Percentiles rank a stretch among this genome's conserved stretches.
These are phyloP conservation scores for Inosperma sp. DNA, from an alignment of 768 basidiomycete genomes.

Conservation along the genomic window DNA sequence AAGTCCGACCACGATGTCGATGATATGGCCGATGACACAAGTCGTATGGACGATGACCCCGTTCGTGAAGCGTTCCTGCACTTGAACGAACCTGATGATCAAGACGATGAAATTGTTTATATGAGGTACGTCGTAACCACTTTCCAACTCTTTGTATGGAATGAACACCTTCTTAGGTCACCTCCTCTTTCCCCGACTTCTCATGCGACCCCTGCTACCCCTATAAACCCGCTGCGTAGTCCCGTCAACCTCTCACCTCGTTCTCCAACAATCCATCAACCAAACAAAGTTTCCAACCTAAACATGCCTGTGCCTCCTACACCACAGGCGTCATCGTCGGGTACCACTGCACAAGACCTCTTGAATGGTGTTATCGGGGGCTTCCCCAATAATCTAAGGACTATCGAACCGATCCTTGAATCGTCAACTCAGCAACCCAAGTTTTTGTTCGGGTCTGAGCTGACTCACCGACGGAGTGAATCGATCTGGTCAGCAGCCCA, in stretches of 20 bases:
- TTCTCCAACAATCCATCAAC: slow-evolving; percentile 30
- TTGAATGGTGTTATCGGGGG: slow-evolving; percentile 50
- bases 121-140: slow-evolving; percentile 41
- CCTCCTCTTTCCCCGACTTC: slow-evolving; percentile 32
- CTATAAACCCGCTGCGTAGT: slow-evolving; percentile 30
- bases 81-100: slow-evolving; percentile 44
- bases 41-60: slow-evolving; percentile 78
- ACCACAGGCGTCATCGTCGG: slow-evolving; percentile 26
- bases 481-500: slow-evolving; percentile 67
- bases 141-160: neutral
- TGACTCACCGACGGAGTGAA: slow-evolving; percentile 38
- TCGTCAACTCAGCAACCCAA: slow-evolving; percentile 38
- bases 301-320: slow-evolving; percentile 15
- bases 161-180: slow-evolving; percentile 21
- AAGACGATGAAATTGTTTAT: slow-evolving; percentile 76
- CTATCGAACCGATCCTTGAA: slow-evolving; percentile 16
- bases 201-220: slow-evolving; percentile 32
- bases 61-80: slow-evolving; percentile 62
- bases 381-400: slow-evolving; percentile 15
- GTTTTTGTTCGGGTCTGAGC: slow-evolving; percentile 51
- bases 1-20: slow-evolving; percentile 45
- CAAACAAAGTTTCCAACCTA: slow-evolving; percentile 11
- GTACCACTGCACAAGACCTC: slow-evolving; percentile 65
- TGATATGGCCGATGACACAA: slow-evolving; percentile 61
- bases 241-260: slow-evolving; percentile 27